Evolutionary conservation across 169 alveolate genomes (phyloP).

Genomic region (Plasmodium reichenowi): DNA sequence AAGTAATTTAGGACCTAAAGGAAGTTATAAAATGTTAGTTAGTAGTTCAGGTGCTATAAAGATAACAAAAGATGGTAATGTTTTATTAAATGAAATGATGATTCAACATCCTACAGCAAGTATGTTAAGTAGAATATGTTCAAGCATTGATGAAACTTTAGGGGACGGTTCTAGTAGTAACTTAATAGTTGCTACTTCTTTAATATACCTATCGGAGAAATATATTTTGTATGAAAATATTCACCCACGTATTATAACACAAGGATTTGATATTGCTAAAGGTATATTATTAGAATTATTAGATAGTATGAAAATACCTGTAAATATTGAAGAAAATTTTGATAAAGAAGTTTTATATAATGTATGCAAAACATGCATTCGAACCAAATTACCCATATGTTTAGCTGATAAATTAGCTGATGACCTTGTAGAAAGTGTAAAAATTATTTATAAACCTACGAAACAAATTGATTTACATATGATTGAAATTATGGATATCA

Average conservation of each 20-base stretch:
- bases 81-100: constrained; percentile 98
- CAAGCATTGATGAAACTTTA: constrained; percentile 98
- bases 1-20: constrained; percentile 98
- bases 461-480: constrained; percentile 95
- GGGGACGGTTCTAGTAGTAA: constrained; percentile 99
- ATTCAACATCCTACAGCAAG: constrained; percentile 99
- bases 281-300: constrained; percentile 91
- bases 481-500: constrained; percentile 99
- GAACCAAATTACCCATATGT: constrained; percentile 94
- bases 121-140: constrained; percentile 98
- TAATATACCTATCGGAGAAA: constrained; percentile 89
- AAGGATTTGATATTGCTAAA: constrained; percentile 97
- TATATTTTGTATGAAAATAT: constrained; percentile 92
- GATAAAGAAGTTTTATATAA: constrained; percentile 93
- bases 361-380: constrained; percentile 95
- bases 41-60: constrained; percentile 97
- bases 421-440: constrained; percentile 95
- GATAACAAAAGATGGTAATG: constrained; percentile 98
- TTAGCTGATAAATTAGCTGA: constrained; percentile 96
- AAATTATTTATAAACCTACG: constrained; percentile 77
- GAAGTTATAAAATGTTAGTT: constrained; percentile 99
- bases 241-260: constrained; percentile 97
- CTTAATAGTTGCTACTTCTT: constrained; percentile 96
- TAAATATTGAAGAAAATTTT: constrained; percentile 69
- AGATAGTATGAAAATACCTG: constrained; percentile 88